Evolutionary conservation across 805 yeast species (phyloP), one percentile per base, ranked within the genome.

Genomic region (Barnettozyma salicaria): DNA sequence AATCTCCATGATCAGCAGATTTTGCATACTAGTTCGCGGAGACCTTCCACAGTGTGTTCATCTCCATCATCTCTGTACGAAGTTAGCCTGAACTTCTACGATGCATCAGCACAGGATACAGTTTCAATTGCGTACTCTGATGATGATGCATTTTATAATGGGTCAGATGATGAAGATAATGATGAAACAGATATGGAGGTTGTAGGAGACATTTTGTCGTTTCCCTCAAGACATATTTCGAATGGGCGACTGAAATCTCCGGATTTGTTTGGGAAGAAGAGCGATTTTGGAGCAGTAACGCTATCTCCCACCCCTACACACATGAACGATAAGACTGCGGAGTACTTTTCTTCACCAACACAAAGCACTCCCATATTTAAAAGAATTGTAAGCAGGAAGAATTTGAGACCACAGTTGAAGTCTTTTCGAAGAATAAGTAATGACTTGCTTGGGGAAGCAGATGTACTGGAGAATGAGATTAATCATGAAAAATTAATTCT

Each of bases 331-430:
- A 37, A 25, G 22, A 25, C n/a, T 2, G 25, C 13, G 14, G 45
- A 42, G 5, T 42, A 45, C 17, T 40, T 44, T n/a, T 37, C 43
- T 5, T 36, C 42, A 1, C 46, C 48, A 8, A 38, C 36, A 25
- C 52, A 52, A 8, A 37, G 36, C 22, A 49, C 58, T 1, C 57
- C 59, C 4, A 47, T 55, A 2, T 52, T 55, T 41, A 53, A 50
- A 54, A 40, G 58, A 28, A 28, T 53, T 4, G 49, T 53, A 7
- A 44, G 43, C 14, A 51, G 34, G 34, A 51, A 42, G 13, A 34
- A 47, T 2, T 28, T 54, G 12, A 55, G 48, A 24, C 59, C 59
- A 6, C 56, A 53, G 28, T 18, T 52, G 32, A 50, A 53, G 40
- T 52, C 59, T 1, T 50, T 55, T 17, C 40, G 46, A 19, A 36